These are phyloP conservation scores for Phytophthora cryptogea DNA, from an alignment of 352 stramenopile species.

Conservation along the genomic window DNA sequence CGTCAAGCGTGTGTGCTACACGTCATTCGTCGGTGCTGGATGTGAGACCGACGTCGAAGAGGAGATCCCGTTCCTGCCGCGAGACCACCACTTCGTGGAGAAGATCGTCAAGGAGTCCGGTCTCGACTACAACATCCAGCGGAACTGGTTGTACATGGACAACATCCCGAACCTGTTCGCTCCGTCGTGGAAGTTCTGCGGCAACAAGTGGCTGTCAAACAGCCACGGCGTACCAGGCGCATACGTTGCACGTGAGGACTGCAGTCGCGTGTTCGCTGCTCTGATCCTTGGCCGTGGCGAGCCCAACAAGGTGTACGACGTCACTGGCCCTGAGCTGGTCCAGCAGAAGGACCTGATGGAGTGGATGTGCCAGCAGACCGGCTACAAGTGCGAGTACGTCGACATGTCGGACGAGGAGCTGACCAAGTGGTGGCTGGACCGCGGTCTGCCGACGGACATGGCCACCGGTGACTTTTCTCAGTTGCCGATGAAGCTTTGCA, in stretches of 20 bases:
- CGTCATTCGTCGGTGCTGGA: slow-evolving; percentile 13
- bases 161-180: slow-evolving; percentile 14
- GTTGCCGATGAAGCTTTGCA: slow-evolving; percentile 16
- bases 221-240: slow-evolving; percentile 4
- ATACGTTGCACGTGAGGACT: slow-evolving; percentile 18
- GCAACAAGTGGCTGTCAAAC: slow-evolving; percentile 8
- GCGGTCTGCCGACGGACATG: slow-evolving; percentile 13
- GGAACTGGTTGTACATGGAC: slow-evolving; percentile 17
- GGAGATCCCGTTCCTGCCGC: slow-evolving; percentile 20
- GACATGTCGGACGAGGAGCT: slow-evolving; percentile 36
- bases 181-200: slow-evolving; percentile 15
- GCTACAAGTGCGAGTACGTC: slow-evolving; percentile 36
- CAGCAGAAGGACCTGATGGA: slow-evolving; percentile 35
- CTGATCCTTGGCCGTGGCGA: slow-evolving; percentile 29
- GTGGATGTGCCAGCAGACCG: slow-evolving; percentile 24
- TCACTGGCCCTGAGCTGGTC: slow-evolving; percentile 26
- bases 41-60: slow-evolving; percentile 6
- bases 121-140: slow-evolving; percentile 21
- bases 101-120: slow-evolving; percentile 13
- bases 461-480: slow-evolving; percentile 14
- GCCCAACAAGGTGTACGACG: slow-evolving; percentile 30
- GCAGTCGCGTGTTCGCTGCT: slow-evolving; percentile 21
- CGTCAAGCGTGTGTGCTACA: slow-evolving; percentile 23
- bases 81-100: slow-evolving; percentile 23
- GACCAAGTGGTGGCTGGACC: slow-evolving; percentile 28